phyloP scores from a whole-genome alignment of 768 basidiomycete species.

The Phaffia australis region DNA sequence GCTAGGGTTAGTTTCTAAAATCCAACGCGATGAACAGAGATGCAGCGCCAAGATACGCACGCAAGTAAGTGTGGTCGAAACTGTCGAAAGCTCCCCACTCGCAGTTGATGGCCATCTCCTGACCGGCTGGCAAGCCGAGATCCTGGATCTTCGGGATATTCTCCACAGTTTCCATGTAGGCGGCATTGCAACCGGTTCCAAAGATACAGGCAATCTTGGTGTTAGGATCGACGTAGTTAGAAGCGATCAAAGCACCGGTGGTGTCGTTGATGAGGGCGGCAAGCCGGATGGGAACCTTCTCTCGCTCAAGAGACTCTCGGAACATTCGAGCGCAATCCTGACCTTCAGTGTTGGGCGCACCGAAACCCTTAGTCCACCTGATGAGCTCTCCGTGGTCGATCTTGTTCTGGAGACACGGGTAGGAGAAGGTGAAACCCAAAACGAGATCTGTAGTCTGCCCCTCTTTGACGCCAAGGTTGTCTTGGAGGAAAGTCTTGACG shows the following conservation, averaged over 20 bases:
- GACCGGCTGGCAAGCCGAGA: conserved; percentile 51
- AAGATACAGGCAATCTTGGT: conserved; percentile 95
- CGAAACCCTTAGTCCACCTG: conserved; percentile 99
- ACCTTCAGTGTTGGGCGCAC: conserved; percentile 80
- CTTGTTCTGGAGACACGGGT: conserved; percentile 81
- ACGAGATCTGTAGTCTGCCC: conserved; percentile 48
- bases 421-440: conserved; percentile 94
- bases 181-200: conserved; percentile 96
- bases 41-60: conserved; percentile 33
- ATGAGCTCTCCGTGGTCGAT: conserved; percentile 71
- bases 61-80: conserved; percentile 84
- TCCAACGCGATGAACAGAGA: too few relatives aligned
- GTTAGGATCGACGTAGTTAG: conserved; percentile 79
- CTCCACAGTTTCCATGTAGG: conserved; percentile 67
- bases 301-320: conserved; percentile 62
- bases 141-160: conserved; percentile 74
- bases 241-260: conserved; percentile 93
- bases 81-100: conserved; percentile 92
- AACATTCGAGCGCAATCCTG: conserved; percentile 91
- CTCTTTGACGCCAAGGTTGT: conserved; percentile 45
- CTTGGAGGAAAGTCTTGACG: conserved; percentile 73
- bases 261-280: conserved; percentile 94
- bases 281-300: conserved; percentile 71
- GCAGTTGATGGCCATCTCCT: conserved; percentile 78
- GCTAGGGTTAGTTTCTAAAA: too few relatives aligned